Percentiles rank a stretch among this genome's conserved stretches.
phyloP scores from a whole-genome alignment of 768 basidiomycete genomes.

The Leccinum rimulosum region DNA sequence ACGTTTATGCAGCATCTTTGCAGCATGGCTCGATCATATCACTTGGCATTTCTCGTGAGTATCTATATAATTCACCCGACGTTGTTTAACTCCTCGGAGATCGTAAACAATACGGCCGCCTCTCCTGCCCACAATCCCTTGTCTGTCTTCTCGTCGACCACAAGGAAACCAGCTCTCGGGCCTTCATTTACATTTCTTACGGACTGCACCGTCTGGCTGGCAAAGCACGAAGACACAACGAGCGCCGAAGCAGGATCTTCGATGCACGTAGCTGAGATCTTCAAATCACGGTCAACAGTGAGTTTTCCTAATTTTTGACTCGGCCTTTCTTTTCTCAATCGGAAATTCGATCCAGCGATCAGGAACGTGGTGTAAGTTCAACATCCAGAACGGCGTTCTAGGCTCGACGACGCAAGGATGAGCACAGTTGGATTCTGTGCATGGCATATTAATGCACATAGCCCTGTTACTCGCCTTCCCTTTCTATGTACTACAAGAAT shows the following conservation, averaged over 20 bases:
- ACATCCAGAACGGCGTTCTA: conserved; percentile 34
- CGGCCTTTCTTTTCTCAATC: not conserved
- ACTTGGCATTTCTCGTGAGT: conserved; percentile 55
- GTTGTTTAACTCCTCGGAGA: conserved; percentile 35
- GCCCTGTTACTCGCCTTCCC: not conserved
- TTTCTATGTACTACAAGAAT: not conserved
- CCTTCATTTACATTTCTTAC: conserved; percentile 72
- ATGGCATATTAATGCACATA: not conserved
- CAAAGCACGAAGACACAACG: conserved; percentile 21
- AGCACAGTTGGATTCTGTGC: not conserved
- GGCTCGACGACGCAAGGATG: conserved; percentile 7
- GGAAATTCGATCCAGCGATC: conserved; percentile 31
- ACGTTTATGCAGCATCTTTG: conserved; percentile 67
- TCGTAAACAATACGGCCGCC: conserved; percentile 56
- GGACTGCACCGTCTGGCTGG: conserved; percentile 74
- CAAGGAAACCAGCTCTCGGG: conserved; percentile 69
- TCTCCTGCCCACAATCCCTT: conserved; percentile 30
- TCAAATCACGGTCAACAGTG: conserved; percentile 44
- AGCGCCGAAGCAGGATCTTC: conserved; percentile 18
- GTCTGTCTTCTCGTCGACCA: conserved; percentile 35
- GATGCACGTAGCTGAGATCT: conserved; percentile 39
- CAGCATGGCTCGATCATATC: conserved; percentile 41
- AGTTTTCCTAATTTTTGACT: not conserved
- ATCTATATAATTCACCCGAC: not conserved
- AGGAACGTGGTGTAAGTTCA: conserved; percentile 40